Base-by-base conservation (phyloP, 345 rosid genomes). In the Cardiospermum halicacabum region DNA sequence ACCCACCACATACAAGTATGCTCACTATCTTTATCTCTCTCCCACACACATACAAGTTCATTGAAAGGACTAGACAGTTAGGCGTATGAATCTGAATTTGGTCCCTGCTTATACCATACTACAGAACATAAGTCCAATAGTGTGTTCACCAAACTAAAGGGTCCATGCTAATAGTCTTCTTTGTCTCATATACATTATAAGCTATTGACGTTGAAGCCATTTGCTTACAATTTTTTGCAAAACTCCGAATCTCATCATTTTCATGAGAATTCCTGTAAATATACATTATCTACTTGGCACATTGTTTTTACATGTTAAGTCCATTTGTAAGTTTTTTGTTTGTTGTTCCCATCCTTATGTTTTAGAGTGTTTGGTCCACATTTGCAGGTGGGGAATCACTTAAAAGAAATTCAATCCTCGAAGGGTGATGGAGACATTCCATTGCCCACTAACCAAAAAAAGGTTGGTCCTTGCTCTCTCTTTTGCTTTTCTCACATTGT, bases 401-500 rank as follows among this genome's bases (percentile, higher is more conserved):
- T 83, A 81, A 76, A 80, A 75, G 74, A 66, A 67, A 69, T 68
- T 76, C 80, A 72, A n/a, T 74, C 76, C 62, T 73, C 64, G 84
- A 70, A 70, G 90, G 76, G 79, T 84, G 91, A 88, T 77, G 77
- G 91, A 68, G 97, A 86, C 93, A 71, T 77, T 78, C 76, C 96
- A 43, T 86, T 81, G 80, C 89, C 82, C 82, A 77, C 78, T 74
- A 77, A 75, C 78, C 77, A 6, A 30, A 77, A 74, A 84, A 84
- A 84, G 84, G 96, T 88, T 74, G 57, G 82, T 74, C 71, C 30
- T 32, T 64, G 77, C 66, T 69, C 18, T 62, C 71, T 74, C 72
- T 75, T 71, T 67, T 68, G 16, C 82, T 81, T 80, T 74, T 75
- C 71, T 75, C 55, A 69, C 24, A 54, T 74, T 56, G 60, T 49